Base-by-base conservation (phyloP, 2,329 filamentous ascomycete genomes). In the Curvularia lunata region DNA sequence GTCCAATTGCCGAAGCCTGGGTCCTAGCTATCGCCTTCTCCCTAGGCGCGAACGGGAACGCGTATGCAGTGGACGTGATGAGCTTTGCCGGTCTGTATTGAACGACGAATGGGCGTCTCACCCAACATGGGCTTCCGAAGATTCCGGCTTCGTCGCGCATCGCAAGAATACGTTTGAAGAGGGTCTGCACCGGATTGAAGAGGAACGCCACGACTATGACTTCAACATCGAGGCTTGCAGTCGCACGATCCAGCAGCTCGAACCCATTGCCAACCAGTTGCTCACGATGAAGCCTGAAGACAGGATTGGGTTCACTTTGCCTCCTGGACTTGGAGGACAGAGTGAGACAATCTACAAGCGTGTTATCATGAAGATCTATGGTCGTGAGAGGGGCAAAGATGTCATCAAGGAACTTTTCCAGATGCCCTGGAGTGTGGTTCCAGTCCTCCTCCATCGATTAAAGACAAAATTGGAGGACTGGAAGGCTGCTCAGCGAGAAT, bases 81-180 rank as follows among this genome's bases (percentile, higher is more conserved):
- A 97, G 75, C 88, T 99, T 66, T 99, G 95, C 79, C 89, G 91
- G 66, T 89, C 90, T 23, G 94, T 99, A 0, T 83, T 99, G 53
- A 99, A 99, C 65, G 95, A 99, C 68, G 91, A 97, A 66, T 99
- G 95, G 95, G 95, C 95, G 1, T 98, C 94, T 25, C 95, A 99
- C 78, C 95, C 95, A 3, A 99, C 95, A 0, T 99, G 95, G 95
- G 95, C 94, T 1, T 98, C 94, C 1, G 95, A 99, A 77, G 95
- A 99, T 73, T 96, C 91, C 43, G 95, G 95, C 0, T 99, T 99
- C 69, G 94, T 99, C 58, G 95, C 95, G 12, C 95, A 99, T 78
- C 88, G 94, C 61, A 99, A 99, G 84, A 99, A 99, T 69, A 87
- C 90, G 53, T 96, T 90, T 64, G 95, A 99, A 76, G 95, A 99